Base-by-base conservation (phyloP, 768 basidiomycete genomes). In the Antrodiella citrinella region DNA sequence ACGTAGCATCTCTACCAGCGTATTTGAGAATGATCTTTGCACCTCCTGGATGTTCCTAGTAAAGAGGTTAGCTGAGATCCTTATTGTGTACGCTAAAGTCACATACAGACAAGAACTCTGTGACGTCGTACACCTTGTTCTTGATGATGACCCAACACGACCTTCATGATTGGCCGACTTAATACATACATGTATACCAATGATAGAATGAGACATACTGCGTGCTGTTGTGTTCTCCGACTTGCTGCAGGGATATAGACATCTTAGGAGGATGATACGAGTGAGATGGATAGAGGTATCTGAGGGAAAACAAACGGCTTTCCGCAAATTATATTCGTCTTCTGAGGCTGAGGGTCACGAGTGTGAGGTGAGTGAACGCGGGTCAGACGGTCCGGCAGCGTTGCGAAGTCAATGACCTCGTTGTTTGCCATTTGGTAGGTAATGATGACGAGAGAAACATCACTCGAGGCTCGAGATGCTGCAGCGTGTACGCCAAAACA, bases 91-190 rank as follows among this genome's bases (percentile, higher is more conserved):
- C 18, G 24, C 12, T 1, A n/a, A 4, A 1, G n/a, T 22, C 18
- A 60, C 72, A 26, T 52, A 84, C 86, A 48, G 76, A 68, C 35
- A 90, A 68, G 64, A 91, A 88, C 35, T 84, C 82, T 4, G 88
- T 88, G 48, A 90, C 85, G 68, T 91, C 87, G 68, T 91, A 91
- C n/a, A 91, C 89, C 48, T 77, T 72, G 65, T 83, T 78, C 46
- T 75, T 72, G 55, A 92, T 85, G 60, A 91, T 81, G 56, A 92
- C 81, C 90, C 90, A 92, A 61, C 88, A 90, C 15, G 84, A 85
- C 35, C 84, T 86, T 52, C n/a, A 18, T 4, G 38, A 15, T 21
- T 22, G 42, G 38, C n/a, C 39, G 38, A 24, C 44, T 56, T 44
- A 47, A 30, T 11, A 20, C 19, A 40, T 4, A 21, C 13, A 20